phyloP scores from a whole-genome alignment of 257 asterid genomes.

The Penstemon barbatus region DNA sequence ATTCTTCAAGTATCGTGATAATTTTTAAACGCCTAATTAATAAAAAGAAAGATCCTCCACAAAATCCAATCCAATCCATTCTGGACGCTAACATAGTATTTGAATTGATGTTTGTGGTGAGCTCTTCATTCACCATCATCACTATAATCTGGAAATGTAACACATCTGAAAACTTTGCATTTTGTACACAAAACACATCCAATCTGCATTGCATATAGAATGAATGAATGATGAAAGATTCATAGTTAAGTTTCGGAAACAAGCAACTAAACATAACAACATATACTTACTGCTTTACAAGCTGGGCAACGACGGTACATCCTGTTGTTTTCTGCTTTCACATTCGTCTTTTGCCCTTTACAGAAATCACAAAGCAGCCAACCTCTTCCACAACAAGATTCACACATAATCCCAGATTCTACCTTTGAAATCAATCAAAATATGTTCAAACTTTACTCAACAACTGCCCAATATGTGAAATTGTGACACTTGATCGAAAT shows the following conservation, averaged over 20 bases:
- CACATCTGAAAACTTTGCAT: slow-evolving; percentile 83
- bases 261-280: not conserved
- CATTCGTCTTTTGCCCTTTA: slow-evolving; percentile 75
- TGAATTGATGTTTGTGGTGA: slow-evolving; percentile 18
- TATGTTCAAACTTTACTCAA: too few species aligned
- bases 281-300: slow-evolving; percentile 71
- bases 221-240: not conserved
- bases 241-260: too few species aligned
- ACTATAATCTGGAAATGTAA: slow-evolving; percentile 63
- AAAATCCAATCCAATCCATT: not conserved
- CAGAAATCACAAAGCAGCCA: slow-evolving; percentile 81
- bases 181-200: slow-evolving; percentile 67
- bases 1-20: too few species aligned
- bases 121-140: slow-evolving; percentile 45
- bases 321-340: slow-evolving; percentile 55
- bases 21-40: too few species aligned
- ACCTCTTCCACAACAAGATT: slow-evolving; percentile 60
- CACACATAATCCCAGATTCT: slow-evolving; percentile 56
- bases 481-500: too few species aligned
- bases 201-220: slow-evolving; percentile 38
- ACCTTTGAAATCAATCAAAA: slow-evolving; percentile 31
- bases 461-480: too few species aligned
- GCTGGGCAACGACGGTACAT: slow-evolving; percentile 77
- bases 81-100: not conserved
- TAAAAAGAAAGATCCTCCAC: too few species aligned